phyloP scores from a whole-genome alignment of 345 rosid genomes.

The Arabis hirsuta region DNA sequence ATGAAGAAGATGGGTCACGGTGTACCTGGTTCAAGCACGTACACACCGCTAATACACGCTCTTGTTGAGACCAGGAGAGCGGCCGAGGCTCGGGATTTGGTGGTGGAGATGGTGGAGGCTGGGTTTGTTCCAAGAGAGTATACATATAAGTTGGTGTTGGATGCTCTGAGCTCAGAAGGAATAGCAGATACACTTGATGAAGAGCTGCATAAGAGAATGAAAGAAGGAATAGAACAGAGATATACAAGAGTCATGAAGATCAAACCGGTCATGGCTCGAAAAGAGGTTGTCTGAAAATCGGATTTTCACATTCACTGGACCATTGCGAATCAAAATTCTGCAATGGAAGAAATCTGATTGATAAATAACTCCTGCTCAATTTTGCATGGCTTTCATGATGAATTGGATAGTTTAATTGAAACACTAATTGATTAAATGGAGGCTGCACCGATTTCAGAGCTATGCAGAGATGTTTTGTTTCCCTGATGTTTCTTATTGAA shows the following conservation, averaged over 20 bases:
- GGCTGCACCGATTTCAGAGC: too few species aligned
- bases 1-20: slow-evolving; percentile 78
- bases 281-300: slow-evolving; percentile 7
- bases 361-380: background rate
- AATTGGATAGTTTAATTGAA: slow-evolving; percentile 1
- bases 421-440: background rate
- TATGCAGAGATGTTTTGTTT: slow-evolving; percentile 40
- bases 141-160: slow-evolving; percentile 72
- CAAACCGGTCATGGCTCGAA: slow-evolving; percentile 56
- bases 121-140: slow-evolving; percentile 83
- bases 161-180: slow-evolving; percentile 53
- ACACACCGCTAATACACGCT: slow-evolving; percentile 80
- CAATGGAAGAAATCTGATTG: slow-evolving; percentile 9
- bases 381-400: slow-evolving; percentile 3
- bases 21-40: slow-evolving; percentile 64
- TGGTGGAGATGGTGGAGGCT: slow-evolving; percentile 68
- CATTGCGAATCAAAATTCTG: background rate
- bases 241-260: slow-evolving; percentile 57
- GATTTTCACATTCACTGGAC: background rate
- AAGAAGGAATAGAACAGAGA: slow-evolving; percentile 58
- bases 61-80: slow-evolving; percentile 70
- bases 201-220: slow-evolving; percentile 53
- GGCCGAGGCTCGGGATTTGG: slow-evolving; percentile 63
- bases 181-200: slow-evolving; percentile 45
- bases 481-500: background rate